Conservation (phyloP, 169 alveolate genomes). For the Cardiosporidium cionae region DNA sequence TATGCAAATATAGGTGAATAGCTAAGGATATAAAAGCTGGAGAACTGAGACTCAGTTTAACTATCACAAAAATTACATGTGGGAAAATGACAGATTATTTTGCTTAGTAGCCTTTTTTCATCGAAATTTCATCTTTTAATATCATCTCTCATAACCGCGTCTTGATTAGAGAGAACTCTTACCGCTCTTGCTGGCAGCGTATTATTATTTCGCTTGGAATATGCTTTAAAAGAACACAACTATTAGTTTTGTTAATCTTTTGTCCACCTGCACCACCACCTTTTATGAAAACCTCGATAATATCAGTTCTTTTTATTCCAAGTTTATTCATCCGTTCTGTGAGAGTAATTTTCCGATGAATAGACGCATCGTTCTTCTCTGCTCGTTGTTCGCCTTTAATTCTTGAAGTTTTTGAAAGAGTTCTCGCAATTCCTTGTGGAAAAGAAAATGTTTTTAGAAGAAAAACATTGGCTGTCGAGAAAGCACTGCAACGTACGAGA, state of each 20-base stretch:
- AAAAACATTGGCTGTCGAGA: no score
- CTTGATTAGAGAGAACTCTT: constrained; percentile 41
- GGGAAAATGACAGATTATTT: background rate
- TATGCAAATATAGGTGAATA: background rate
- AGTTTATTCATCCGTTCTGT: constrained; percentile 26
- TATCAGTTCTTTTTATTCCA: constrained; percentile 29
- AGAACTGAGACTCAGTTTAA: background rate
- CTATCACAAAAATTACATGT: background rate
- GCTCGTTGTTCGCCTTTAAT: no score
- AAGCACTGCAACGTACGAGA: no score
- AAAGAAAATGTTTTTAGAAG: no score
- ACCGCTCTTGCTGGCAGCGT: constrained; percentile 30
- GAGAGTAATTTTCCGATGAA: no score
- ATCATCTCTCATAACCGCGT: background rate
- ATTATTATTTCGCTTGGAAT: background rate
- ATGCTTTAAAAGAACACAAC: constrained; percentile 66
- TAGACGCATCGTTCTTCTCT: no score
- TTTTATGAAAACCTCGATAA: constrained; percentile 54
- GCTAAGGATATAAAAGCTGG: background rate
- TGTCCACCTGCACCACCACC: constrained; percentile 83
- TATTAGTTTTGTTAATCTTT: constrained; percentile 70
- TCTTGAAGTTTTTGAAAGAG: no score
- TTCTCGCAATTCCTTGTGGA: no score
- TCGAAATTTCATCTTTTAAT: background rate
- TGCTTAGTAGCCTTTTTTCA: background rate